Evolutionary conservation across 2,329 filamentous ascomycete species (phyloP), one percentile per base, ranked within the genome.

Genomic region (Cucurbitaria berberidis): DNA sequence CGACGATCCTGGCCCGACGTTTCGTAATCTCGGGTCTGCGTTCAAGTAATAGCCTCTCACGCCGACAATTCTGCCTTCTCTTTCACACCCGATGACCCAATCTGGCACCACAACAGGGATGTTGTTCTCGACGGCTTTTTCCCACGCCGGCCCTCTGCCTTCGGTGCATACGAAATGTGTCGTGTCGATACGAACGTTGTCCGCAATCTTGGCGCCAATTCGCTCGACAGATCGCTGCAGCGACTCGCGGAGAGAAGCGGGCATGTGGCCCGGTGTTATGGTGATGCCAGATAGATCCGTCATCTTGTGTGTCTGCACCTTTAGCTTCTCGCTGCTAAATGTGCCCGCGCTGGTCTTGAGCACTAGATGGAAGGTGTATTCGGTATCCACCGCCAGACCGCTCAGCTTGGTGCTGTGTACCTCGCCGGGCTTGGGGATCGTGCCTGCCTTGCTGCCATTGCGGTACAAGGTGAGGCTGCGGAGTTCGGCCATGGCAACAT

Each of bases 91-190:
- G 66, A 96, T 90, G 26, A 99, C 85, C 95, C 95, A 99, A 75
- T 99, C 95, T 18, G 95, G 95, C 34, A 95, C 86, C 19, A 99
- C 95, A 10, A 99, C 91, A 7, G 95, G 95, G 48, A 99, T 96
- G 75, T 98, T 99, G 85, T 93, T 96, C 80, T 98, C 93, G 26
- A 93, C 88, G 1, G 95, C 95, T 80, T 95, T 96, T 78, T 99
- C 95, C 95, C 95, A 99, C 11, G 89, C 84, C 45, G 90, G 83
- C 27, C 95, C 95, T 50, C 93, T 82, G 26, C 93, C 93, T 74
- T 99, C 95, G 9, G 91, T 96, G 59, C 93, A 98, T 54, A 99
- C 91, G 74, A 99, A 99, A 77, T 99, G 95, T 15, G 95, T 99
- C 0, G 95, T 99, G 74, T 99, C 95, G 70, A 99, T 98, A 67